Evolutionary conservation across 1,284 basidiomycete genomes (phyloP).

Genomic region (Pholiota adiposa): DNA sequence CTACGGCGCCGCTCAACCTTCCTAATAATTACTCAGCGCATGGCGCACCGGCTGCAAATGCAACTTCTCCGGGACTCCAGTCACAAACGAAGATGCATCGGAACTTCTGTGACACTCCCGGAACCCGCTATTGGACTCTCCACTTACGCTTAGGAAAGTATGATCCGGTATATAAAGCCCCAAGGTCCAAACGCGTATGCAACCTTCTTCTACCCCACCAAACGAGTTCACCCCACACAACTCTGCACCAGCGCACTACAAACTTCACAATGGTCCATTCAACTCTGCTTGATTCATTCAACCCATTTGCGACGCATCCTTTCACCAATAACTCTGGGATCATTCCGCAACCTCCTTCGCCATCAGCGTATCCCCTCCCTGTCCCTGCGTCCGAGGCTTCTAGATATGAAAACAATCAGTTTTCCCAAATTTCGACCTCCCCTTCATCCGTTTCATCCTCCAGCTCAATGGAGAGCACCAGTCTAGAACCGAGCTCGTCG

Average conservation of each 20-base stretch:
- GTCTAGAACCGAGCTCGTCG: not conserved
- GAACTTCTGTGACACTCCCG: not conserved
- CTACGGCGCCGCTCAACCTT: not conserved
- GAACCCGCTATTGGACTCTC: not conserved
- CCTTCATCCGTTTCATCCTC: conserved; percentile 16
- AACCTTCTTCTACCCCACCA: not conserved
- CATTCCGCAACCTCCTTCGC: conserved; percentile 47
- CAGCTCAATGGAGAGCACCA: conserved; percentile 17
- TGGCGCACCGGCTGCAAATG: not conserved
- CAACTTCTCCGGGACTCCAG: not conserved
- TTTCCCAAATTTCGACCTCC: conserved; percentile 12
- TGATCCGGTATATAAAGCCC: conserved; percentile 19
- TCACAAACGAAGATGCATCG: not conserved
- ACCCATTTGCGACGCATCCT: conserved; percentile 62
- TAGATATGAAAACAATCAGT: conserved; percentile 6
- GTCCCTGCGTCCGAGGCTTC: conserved; percentile 32
- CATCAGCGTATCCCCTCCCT: conserved; percentile 49
- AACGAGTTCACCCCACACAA: not conserved
- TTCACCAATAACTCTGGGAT: conserved; percentile 63
- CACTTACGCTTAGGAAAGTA: not conserved
- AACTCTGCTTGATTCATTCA: conserved; percentile 52
- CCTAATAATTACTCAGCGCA: not conserved
- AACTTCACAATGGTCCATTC: conserved; percentile 32
- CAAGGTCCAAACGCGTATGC: not conserved
- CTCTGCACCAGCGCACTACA: conserved; percentile 1